Evolutionary conservation across 495 filamentous ascomycete genomes (phyloP), one percentile per base, ranked within the genome.

Genomic region (Podospora pseudocomata): DNA sequence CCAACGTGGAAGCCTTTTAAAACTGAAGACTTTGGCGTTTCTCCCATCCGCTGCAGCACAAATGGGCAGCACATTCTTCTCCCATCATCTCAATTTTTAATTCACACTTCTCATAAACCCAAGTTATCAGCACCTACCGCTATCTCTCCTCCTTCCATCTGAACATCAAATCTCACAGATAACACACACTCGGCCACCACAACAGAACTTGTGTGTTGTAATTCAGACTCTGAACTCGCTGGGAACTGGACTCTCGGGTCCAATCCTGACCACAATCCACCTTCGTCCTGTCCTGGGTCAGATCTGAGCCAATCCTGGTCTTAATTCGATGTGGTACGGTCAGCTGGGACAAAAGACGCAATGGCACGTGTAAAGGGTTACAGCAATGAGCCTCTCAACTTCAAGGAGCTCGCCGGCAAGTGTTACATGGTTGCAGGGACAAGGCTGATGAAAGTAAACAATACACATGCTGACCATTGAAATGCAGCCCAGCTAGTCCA

Each of bases 381-480:
- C 53, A 49, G 53, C 57, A 62, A 65, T 67, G 73, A 68, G 6
- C 63, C 67, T 26, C 55, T 72, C 70, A 74, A 70, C 65, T 65
- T 78, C 3, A 73, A 73, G 55, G 44, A 75, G 26, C 39, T 78
- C 26, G 65, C 73, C 28, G 65, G 75, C 74, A 68, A 44, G 75
- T 64, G 2, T 61, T 62, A 58, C 64, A 49, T 26, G 55, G 55
- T 26, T 26, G 55, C 55, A 57, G 7, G 16, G 27, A 30, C 23
- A 55, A 39, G 2, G 57, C 5, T 32, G 64, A 13, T 13, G 44
- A 16, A n/a, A 66, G 18, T 20, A 30, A 26, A 56, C 18, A 34
- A 34, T 39, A 60, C 70, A 57, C 68, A 58, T 19, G n/a, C 55
- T 58, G n/a, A 58, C 55, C n/a, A 64, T 19, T 66, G 26, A 57